Percentiles rank a stretch among this genome's conserved stretches.
These are phyloP conservation scores for Colletotrichum trifolii DNA, from an alignment of 2,329 filamentous ascomycete genomes.

Conservation along the genomic window DNA sequence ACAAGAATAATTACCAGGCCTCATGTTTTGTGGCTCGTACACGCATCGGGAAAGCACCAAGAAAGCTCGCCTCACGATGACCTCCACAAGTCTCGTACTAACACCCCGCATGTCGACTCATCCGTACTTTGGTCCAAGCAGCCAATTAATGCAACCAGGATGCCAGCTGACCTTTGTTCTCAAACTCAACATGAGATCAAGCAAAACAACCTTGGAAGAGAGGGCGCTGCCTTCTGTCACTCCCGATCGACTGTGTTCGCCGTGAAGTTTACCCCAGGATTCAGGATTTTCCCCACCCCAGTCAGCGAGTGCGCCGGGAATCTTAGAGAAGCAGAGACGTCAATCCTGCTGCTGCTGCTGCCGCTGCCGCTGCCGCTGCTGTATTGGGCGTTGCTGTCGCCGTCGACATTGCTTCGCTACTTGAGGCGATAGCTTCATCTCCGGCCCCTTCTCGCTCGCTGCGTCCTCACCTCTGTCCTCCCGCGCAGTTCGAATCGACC, in stretches of 20 bases:
- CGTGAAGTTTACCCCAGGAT: constrained; percentile 33
- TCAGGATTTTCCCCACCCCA: constrained; percentile 35
- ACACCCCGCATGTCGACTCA: constrained; percentile 16
- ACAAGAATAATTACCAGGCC: too few relatives aligned
- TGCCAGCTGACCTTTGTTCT: constrained; percentile 27
- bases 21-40: too few relatives aligned
- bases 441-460: constrained; percentile 11
- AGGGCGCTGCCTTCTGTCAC: constrained; percentile 5
- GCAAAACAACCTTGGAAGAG: constrained; percentile 12
- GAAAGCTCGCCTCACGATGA: too few relatives aligned
- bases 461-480: constrained; percentile 8
- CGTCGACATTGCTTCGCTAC: background rate
- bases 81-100: constrained; percentile 17
- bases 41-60: too few relatives aligned
- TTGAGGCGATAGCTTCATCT: background rate
- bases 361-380: constrained; percentile 1
- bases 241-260: background rate
- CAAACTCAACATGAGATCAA: constrained; percentile 15
- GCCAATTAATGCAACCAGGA: constrained; percentile 25
- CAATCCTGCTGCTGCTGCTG: constrained; percentile 15
- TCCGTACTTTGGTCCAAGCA: constrained; percentile 2
- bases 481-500: constrained; percentile 13
- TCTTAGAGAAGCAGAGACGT: constrained; percentile 31
- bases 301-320: constrained; percentile 10
- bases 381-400: constrained; percentile 3